A percentile compares a stretch with the other conserved stretches of the same genome.
These are phyloP conservation scores for Exophiala aquamarina DNA, from an alignment of 2,329 filamentous ascomycete genomes.

Conservation along the genomic window DNA sequence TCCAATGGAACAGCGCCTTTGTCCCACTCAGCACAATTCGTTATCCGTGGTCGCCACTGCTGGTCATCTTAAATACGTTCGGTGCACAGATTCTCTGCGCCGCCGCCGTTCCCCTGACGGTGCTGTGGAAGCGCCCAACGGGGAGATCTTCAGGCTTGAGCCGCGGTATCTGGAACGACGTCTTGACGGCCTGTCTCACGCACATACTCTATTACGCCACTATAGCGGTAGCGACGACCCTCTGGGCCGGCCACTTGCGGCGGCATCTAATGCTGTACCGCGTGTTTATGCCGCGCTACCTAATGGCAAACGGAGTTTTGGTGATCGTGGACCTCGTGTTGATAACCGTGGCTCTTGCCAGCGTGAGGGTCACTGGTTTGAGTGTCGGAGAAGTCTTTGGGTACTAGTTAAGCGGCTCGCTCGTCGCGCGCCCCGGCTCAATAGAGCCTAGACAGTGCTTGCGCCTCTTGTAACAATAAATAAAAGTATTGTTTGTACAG, in stretches of 20 bases:
- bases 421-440: too few species aligned
- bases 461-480: too few species aligned
- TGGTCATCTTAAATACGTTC: conserved; percentile 83
- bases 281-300: conserved; percentile 87
- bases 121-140: conserved; percentile 85
- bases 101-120: conserved; percentile 74
- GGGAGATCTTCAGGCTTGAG: conserved; percentile 57
- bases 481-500: too few species aligned
- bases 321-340: conserved; percentile 73
- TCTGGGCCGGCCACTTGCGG: conserved; percentile 84
- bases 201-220: conserved; percentile 82
- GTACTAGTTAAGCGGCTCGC: conserved; percentile 48
- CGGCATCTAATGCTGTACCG: conserved; percentile 95
- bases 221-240: conserved; percentile 79
- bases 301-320: conserved; percentile 72
- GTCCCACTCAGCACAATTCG: conserved; percentile 70
- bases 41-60: conserved; percentile 85
- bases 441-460: too few species aligned
- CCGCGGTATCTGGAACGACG: conserved; percentile 49
- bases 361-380: conserved; percentile 71
- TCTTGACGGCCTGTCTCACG: conserved; percentile 69
- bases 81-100: conserved; percentile 83
- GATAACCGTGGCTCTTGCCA: conserved; percentile 67
- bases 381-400: conserved; percentile 88
- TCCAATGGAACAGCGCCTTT: conserved; percentile 96